Evolutionary conservation across 1,284 basidiomycete genomes (phyloP), one percentile per base, ranked within the genome.

Genomic region (Malassezia cuniculi): DNA sequence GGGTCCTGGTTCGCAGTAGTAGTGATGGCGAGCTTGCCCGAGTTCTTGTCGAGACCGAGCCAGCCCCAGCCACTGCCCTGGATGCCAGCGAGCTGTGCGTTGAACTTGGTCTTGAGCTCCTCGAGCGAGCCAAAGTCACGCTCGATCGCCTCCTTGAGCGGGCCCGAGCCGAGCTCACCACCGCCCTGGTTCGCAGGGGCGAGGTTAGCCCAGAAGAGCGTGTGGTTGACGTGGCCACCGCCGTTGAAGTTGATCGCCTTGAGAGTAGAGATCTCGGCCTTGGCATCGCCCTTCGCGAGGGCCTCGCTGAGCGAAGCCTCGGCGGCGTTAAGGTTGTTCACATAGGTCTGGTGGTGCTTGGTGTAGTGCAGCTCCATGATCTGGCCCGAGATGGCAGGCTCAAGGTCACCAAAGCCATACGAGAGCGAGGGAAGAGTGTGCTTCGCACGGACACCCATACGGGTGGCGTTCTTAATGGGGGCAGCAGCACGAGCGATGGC

Each of bases 341-440:
- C 60, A 39, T 66, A 66, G 16, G 59, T 63, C 47, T 60, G 60
- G 47, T 66, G 63, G 48, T 66, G 63, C 54, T 65, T 65, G 28
- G 32, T 41, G 51, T 66, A 55, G 51, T 66, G 63, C 21, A 61
- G 46, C 49, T 66, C 53, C 63, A 66, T 65, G 47, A 66, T 65
- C 43, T 65, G 42, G 16, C 44, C 56, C 14, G 54, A 55, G 41
- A 66, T 65, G 26, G 55, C 47, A 15, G 63, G 63, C 45, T 65
- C 63, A 12, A 66, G 56, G 5, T 42, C 50, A 11, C 55, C 54
- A 37, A 52, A 66, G 39, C 57, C 62, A 48, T 61, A 66, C 12
- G 57, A 38, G n/a, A 66, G 56, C 41, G 59, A 52, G 21, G 63
- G 63, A n/a, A 66, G 60, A 7, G 61, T 65, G 56, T 66, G 60